phyloP scores from a whole-genome alignment of 306 rosid genomes.

The Rosa multiflora region DNA sequence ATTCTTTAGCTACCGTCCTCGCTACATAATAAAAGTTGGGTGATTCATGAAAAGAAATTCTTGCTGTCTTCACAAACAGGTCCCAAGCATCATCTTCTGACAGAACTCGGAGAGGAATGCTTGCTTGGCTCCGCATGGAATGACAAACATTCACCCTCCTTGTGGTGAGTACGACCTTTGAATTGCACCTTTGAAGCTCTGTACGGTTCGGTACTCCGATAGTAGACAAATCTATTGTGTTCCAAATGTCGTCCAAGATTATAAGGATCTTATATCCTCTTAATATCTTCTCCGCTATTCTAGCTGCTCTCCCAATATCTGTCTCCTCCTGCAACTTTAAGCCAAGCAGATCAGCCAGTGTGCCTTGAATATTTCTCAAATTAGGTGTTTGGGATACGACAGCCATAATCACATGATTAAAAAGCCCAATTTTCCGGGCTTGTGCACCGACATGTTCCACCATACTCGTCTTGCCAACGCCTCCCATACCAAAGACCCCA shows the following conservation, averaged over 20 bases:
- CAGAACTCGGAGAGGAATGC: background rate
- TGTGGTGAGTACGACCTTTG: background rate
- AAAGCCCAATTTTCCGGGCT: background rate
- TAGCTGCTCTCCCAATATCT: fast-evolving
- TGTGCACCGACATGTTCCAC: background rate
- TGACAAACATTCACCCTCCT: background rate
- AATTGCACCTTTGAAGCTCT: background rate
- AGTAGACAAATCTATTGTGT: background rate
- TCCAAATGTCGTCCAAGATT: background rate
- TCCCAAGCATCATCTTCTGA: background rate
- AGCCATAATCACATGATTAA: background rate
- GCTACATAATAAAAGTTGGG: background rate
- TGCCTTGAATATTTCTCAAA: background rate
- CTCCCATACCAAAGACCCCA: background rate
- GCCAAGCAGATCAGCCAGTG: background rate
- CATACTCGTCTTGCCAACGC: background rate
- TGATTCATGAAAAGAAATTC: background rate
- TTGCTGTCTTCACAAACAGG: background rate
- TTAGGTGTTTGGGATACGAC: background rate
- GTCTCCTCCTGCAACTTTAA: background rate
- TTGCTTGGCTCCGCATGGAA: background rate
- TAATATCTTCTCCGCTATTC: background rate
- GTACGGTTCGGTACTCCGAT: background rate
- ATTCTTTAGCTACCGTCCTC: background rate
- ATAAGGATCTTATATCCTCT: background rate